Evolutionary conservation across 2,329 filamentous ascomycete genomes (phyloP).

Genomic region (Colletotrichum orbiculare): DNA sequence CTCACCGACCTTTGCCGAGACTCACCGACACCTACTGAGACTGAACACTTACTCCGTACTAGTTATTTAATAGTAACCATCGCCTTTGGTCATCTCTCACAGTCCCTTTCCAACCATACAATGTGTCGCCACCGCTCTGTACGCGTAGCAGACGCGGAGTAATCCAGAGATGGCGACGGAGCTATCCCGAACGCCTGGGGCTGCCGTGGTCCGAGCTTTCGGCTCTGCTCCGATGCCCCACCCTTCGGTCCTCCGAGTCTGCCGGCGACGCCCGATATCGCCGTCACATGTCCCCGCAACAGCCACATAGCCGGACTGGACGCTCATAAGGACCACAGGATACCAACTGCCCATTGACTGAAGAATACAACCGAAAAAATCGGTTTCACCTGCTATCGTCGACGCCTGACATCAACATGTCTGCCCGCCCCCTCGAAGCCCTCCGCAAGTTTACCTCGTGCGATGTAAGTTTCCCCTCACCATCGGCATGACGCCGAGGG

Average conservation of each 20-base stretch:
- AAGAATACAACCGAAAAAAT: not conserved
- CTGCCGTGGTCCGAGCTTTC: not conserved
- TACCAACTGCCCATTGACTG: not conserved
- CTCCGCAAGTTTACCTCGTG: constrained; percentile 26
- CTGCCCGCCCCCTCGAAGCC: constrained; percentile 2
- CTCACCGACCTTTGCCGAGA: not conserved
- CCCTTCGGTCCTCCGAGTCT: not conserved
- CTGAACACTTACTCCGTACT: not conserved
- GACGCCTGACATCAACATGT: not conserved
- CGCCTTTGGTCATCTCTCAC: not conserved
- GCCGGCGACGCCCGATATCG: no score
- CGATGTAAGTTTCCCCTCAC: constrained; percentile 19
- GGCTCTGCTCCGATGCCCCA: not conserved
- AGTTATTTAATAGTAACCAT: not conserved
- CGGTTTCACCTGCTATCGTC: not conserved
- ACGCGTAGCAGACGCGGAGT: not conserved
- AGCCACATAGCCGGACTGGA: not conserved
- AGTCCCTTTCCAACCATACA: not conserved
- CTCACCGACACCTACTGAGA: not conserved
- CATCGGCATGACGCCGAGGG: not conserved
- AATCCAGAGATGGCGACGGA: not conserved
- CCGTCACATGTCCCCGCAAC: no score
- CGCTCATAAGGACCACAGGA: not conserved
- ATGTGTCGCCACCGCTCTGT: no score
- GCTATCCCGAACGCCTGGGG: not conserved